phyloP scores from a whole-genome alignment of 257 asterid species.

The Cynanchum wilfordii region DNA sequence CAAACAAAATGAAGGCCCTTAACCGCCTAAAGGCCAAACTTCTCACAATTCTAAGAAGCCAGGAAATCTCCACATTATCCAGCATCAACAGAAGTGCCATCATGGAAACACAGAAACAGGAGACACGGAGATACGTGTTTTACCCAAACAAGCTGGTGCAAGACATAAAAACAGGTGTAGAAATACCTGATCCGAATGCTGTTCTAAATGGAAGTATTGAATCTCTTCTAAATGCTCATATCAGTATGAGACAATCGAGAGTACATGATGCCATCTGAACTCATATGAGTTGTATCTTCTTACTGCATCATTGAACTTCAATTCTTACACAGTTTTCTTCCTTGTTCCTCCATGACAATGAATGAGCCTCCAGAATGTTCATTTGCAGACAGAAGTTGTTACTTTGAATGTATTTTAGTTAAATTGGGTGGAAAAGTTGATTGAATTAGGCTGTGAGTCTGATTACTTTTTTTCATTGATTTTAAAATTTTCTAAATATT shows the following conservation, averaged over 20 bases:
- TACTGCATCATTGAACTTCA: background rate
- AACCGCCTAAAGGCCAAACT: constrained; percentile 77
- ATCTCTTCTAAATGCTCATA: constrained; percentile 61
- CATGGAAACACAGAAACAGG: constrained; percentile 40
- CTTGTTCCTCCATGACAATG: background rate
- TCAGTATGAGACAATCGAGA: constrained; percentile 38
- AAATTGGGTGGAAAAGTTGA: no score
- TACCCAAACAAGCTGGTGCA: constrained; percentile 49
- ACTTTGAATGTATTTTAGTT: no score
- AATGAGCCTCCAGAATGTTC: background rate
- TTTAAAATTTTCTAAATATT: no score
- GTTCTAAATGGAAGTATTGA: constrained; percentile 71
- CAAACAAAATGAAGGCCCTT: constrained; percentile 72
- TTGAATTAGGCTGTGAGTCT: no score
- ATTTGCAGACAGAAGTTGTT: no score
- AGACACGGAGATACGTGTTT: constrained; percentile 46
- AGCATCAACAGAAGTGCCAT: constrained; percentile 28
- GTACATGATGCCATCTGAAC: constrained; percentile 15
- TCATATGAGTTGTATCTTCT: background rate
- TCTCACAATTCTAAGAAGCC: constrained; percentile 40
- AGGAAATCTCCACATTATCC: constrained; percentile 31
- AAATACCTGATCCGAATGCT: constrained; percentile 38
- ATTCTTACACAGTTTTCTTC: background rate
- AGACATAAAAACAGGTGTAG: constrained; percentile 56
- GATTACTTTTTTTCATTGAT: no score